phyloP scores from a whole-genome alignment of 441 rosid species.

The Dalechampia spathulata region DNA sequence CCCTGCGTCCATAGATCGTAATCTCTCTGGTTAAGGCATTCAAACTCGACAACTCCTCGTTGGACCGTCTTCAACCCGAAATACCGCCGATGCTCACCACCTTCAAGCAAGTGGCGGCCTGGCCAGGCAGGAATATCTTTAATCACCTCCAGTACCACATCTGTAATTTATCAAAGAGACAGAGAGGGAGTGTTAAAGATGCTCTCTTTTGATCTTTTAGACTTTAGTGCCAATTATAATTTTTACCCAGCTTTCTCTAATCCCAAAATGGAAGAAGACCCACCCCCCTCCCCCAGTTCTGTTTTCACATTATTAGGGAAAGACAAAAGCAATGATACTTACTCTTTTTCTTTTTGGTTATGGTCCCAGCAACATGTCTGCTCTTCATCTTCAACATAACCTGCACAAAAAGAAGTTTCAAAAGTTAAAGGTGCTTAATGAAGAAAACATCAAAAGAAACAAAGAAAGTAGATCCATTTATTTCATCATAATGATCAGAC shows the following conservation, averaged over 20 bases:
- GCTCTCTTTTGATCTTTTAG: conserved; percentile 25
- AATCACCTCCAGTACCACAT: conserved; percentile 69
- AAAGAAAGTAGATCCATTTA: conserved; percentile 24
- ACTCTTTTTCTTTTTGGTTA: conserved; percentile 99
- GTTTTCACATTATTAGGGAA: conserved; percentile 35
- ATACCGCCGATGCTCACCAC: conserved; percentile 73
- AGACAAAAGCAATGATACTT: conserved; percentile 36
- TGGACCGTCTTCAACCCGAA: conserved; percentile 60
- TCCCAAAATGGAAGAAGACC: conserved; percentile 41
- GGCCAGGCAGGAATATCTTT: conserved; percentile 87
- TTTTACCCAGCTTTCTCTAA: conserved; percentile 21
- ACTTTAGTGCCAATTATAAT: conserved; percentile 10
- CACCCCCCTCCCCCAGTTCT: conserved; percentile 42
- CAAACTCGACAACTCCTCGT: conserved; percentile 74
- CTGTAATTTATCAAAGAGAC: conserved; percentile 33
- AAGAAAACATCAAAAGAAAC: background rate
- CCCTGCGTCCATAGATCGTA: conserved; percentile 95
- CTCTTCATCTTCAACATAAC: conserved; percentile 95
- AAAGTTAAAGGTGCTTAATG: conserved; percentile 20
- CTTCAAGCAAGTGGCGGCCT: conserved; percentile 79
- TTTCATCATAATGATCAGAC: conserved; percentile 26
- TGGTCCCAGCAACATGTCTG: conserved; percentile 87
- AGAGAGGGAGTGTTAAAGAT: conserved; percentile 11
- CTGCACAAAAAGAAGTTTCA: conserved; percentile 30
- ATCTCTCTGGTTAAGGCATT: conserved; percentile 76